Base-by-base conservation (phyloP, 2,329 filamentous ascomycete genomes). In the Talaromyces sp. region DNA sequence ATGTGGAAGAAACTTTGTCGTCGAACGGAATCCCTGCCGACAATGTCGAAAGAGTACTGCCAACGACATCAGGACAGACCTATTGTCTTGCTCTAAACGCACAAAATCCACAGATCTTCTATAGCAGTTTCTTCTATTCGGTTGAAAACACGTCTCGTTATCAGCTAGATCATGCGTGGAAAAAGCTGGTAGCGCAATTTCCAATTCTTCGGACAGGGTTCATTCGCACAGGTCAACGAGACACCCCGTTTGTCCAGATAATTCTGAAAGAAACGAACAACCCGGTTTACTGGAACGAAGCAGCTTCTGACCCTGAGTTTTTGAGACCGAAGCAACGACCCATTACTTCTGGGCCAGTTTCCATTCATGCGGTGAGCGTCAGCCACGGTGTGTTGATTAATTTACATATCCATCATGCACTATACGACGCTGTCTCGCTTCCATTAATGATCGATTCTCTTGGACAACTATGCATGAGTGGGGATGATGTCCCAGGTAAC, bases 391-490 rank as follows among this genome's bases (percentile, higher is more conserved):
- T 76, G 65, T 63, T 66, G 8, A 60, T 75, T 53, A 75, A 82
- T 2, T 78, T 92, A 5, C 80, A 80, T 28, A 88, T 97, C 4
- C 92, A 96, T 65, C 93, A 98, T 72, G 90, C 90, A 0, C 80
- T 97, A 0, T 98, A 97, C 70, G 93, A 97, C 72, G 92, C 88
- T 6, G 82, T 96, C 63, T 95, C 90, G 67, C 78, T 97, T 4
- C 84, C 87, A 0, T 71, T 82, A 0, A 76, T 96, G 6, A 77
- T 92, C 25, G 70, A 81, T 15, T 75, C 82, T 47, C 75, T 88
- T 13, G 73, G 81, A 63, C 64, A 68, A 4, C 65, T 78, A 39
- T 86, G 72, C 75, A 75, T 67, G 44, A 69, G 66, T 49, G 25
- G 39, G 8, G 55, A 64, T 15, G 11, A 61, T 15, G 11, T 62